A percentile compares a stretch with the other conserved stretches of the same genome.
Evolutionary conservation across 2,329 filamentous ascomycete genomes (phyloP).

Genomic region (Mollisia scopiformis): DNA sequence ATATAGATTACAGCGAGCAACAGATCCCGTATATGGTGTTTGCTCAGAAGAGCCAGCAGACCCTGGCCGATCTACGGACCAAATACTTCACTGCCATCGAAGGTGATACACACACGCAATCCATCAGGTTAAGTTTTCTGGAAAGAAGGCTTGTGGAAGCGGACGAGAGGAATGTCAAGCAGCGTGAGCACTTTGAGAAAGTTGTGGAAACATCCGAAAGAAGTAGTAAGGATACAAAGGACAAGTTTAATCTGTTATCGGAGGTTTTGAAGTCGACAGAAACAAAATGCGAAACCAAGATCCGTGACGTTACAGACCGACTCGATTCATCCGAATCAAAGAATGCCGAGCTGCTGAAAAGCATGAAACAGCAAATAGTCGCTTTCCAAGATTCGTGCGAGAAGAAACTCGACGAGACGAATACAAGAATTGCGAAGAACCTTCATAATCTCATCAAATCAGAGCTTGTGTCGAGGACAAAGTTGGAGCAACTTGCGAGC

Average conservation of each 20-base stretch:
- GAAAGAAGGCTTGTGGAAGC: not conserved
- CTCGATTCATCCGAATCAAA: not conserved
- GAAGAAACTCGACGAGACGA: not conserved
- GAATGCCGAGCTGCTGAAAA: not conserved
- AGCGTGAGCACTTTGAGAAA: not conserved
- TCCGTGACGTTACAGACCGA: not conserved
- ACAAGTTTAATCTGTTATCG: not conserved
- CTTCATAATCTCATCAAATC: not conserved
- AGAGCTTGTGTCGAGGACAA: not conserved
- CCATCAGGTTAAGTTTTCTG: not conserved
- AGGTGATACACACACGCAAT: not conserved
- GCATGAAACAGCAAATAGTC: not conserved
- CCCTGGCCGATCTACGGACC: not conserved
- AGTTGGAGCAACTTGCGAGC: not conserved
- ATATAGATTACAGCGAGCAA: not conserved
- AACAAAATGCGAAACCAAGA: not conserved
- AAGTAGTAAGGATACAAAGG: not conserved
- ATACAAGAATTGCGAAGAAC: not conserved
- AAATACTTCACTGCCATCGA: constrained; percentile 6
- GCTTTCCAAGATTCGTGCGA: not conserved
- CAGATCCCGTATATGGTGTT: not conserved
- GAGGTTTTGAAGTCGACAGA: not conserved
- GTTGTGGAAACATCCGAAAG: not conserved
- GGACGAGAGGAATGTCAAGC: not conserved
- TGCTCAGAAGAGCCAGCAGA: not conserved